Conservation (phyloP, 306 rosid species). For the Trifolium fragiferum region DNA sequence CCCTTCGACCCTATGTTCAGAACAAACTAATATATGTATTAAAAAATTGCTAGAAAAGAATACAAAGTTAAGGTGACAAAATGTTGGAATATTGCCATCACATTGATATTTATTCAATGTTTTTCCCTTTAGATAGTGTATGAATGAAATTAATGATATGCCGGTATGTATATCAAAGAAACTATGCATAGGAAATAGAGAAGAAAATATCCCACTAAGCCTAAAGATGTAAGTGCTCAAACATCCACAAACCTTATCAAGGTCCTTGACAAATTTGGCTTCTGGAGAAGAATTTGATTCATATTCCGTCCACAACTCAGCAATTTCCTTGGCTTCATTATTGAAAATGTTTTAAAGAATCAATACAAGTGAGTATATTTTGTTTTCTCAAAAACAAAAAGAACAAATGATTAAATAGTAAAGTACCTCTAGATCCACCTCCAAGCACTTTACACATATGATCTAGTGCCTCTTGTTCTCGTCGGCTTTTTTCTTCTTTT, state of each 20-base stretch:
- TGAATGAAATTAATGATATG: not conserved
- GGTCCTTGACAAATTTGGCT: slow-evolving; percentile 90
- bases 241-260: no score
- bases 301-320: slow-evolving; percentile 86
- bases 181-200: slow-evolving; percentile 3
- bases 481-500: slow-evolving; percentile 72
- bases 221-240: not conserved
- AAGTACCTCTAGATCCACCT: slow-evolving; percentile 81
- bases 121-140: slow-evolving; percentile 8
- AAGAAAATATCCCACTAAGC: slow-evolving; percentile 12
- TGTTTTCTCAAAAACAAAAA: slow-evolving; percentile 29
- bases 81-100: not conserved
- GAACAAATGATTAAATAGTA: slow-evolving; percentile 12
- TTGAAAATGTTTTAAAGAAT: slow-evolving; percentile 26
- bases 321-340: slow-evolving; percentile 74
- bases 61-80: not conserved
- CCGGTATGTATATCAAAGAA: slow-evolving; percentile 3
- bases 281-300: slow-evolving; percentile 78
- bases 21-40: not conserved
- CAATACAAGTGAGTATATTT: slow-evolving; percentile 26
- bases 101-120: slow-evolving; percentile 1
- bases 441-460: slow-evolving; percentile 93
- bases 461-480: slow-evolving; percentile 80
- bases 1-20: not conserved
- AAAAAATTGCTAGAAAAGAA: not conserved